Conservation (phyloP, 441 rosid species). For the Biscutella laevigata region DNA sequence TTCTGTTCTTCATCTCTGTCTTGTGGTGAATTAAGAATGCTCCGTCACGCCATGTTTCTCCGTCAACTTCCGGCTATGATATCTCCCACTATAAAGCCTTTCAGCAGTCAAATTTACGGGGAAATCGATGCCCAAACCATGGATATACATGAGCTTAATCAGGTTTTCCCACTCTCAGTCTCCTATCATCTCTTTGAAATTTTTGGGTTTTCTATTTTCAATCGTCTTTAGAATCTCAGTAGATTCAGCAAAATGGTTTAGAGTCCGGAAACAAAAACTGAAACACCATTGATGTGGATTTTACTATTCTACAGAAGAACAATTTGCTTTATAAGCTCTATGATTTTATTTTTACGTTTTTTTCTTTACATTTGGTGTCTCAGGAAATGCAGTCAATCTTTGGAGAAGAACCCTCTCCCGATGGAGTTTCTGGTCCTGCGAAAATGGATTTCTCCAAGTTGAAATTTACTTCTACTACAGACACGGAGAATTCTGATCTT, state of each 20-base stretch:
- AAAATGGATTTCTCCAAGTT: conserved; percentile 14
- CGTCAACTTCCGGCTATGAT: conserved; percentile 32
- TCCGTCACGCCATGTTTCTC: conserved; percentile 41
- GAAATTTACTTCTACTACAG: too few relatives aligned
- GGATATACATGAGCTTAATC: conserved; percentile 42
- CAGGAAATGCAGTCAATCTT: conserved; percentile 82
- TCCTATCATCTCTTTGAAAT: too few relatives aligned
- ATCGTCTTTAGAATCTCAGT: not conserved
- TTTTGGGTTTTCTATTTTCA: not conserved
- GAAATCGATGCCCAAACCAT: conserved; percentile 30
- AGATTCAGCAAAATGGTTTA: not conserved
- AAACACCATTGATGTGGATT: not conserved
- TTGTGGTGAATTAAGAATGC: not conserved
- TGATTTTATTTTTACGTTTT: not conserved
- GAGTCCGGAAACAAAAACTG: not conserved
- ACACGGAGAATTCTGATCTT: not conserved
- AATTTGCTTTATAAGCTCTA: not conserved
- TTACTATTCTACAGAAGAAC: not conserved
- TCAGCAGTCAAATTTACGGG: conserved; percentile 27
- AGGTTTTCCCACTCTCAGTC: conserved; percentile 28
- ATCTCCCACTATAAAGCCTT: conserved; percentile 34
- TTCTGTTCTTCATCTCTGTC: not conserved
- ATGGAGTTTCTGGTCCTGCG: conserved; percentile 29
- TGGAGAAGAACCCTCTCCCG: conserved; percentile 55
- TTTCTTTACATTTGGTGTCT: not conserved